Base-by-base conservation (phyloP, 768 basidiomycete genomes). In the Trametes elegans region DNA sequence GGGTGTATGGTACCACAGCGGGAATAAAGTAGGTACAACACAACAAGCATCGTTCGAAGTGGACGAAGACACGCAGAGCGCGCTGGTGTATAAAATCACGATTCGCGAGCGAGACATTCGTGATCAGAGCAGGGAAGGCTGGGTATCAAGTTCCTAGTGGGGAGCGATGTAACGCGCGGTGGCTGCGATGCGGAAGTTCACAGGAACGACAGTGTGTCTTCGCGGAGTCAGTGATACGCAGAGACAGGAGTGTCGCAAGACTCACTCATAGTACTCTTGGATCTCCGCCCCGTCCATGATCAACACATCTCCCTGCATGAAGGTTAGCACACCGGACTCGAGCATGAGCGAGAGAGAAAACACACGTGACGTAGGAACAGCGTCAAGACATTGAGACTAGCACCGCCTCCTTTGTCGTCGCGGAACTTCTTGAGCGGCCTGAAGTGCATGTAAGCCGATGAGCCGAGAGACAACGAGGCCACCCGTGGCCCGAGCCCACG, bases 391-490 rank as follows among this genome's bases (percentile, higher is more conserved):
- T 74, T 73, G 9, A 71, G 29, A 27, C 44, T 57, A 36, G 55
- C 57, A 18, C 49, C 56, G 57, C 47, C 70, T 58, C 39, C 69
- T 64, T 51, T 70, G 61, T 61, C 68, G 45, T 49, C 63, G 58
- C 19, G 68, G 67, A 61, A 77, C 36, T 59, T 69, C 46, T 70
- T 61, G 57, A 73, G 78, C 26, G 76, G 67, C 19, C 89, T 82
- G 66, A 93, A 93, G 63, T 89, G 83, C 87, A 93, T 93, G 45
- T 84, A 64, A 0, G 90, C 90, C 7, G 86, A 76, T 6, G 88
- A 83, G 34, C 90, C 90, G 18, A 93, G 71, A 0, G 89, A 91
- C 42, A 93, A 69, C 7, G 88, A 86, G 1, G 90, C 89, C 2
- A 93, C 83, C 3, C 80, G 61, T 4, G 85, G 84, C 3, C 88